These are phyloP conservation scores for Scalesia atractyloides DNA, from an alignment of 129 eudicot species.

Conservation along the genomic window DNA sequence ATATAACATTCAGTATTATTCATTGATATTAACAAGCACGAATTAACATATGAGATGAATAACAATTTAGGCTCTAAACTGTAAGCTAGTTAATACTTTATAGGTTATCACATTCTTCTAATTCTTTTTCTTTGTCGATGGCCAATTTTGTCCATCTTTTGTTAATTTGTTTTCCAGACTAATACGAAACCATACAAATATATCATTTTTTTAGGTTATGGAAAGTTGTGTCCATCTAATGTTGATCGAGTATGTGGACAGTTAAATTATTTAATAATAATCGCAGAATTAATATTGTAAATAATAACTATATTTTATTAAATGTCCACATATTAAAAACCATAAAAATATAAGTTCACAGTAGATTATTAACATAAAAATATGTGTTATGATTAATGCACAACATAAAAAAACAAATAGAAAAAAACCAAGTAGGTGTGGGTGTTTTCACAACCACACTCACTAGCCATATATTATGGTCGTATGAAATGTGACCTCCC, in stretches of 20 bases:
- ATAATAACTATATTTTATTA: too few species aligned
- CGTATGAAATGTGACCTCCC: too few species aligned
- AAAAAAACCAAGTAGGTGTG: too few species aligned
- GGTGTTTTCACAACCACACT: too few species aligned
- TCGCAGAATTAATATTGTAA: not conserved
- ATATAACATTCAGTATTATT: not conserved
- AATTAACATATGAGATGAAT: not conserved
- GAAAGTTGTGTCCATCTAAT: conserved; percentile 24
- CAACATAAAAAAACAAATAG: too few species aligned
- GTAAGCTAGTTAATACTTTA: conserved; percentile 16
- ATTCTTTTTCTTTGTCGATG: conserved; percentile 33
- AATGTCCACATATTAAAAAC: too few species aligned
- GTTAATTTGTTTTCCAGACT: not conserved
- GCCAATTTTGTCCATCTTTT: conserved; percentile 23
- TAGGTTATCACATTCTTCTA: conserved; percentile 21
- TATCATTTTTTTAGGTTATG: conserved; percentile 4
- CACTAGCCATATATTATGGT: too few species aligned
- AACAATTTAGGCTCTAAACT: conserved; percentile 13
- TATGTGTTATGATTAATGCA: too few species aligned
- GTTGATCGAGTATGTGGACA: conserved; percentile 17
- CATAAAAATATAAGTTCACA: too few species aligned
- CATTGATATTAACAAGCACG: not conserved
- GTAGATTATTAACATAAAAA: too few species aligned
- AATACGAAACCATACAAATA: conserved; percentile 14
- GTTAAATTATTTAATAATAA: not conserved